A percentile compares a stretch with the other conserved stretches of the same genome.
Evolutionary conservation across 345 rosid species (phyloP).

Genomic region (Eucalyptus tenuipes): DNA sequence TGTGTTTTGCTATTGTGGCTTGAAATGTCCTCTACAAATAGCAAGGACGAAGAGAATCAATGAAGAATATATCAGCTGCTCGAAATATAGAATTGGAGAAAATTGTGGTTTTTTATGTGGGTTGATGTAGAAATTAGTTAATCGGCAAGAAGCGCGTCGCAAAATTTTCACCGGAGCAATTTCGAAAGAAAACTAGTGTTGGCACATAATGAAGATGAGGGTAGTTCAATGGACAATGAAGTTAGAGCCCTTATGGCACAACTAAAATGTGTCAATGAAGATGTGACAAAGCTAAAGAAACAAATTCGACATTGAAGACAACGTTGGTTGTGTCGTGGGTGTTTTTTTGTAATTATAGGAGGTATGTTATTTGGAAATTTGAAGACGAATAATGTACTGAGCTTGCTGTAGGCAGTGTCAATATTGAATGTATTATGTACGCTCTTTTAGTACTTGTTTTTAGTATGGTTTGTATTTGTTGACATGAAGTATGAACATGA

Average conservation of each 20-base stretch:
- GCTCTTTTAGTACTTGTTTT: not conserved
- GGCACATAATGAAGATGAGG: not conserved
- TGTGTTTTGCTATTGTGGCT: not conserved
- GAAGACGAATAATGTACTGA: too few relatives aligned
- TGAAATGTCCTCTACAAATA: too few relatives aligned
- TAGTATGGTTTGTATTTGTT: not conserved
- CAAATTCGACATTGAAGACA: too few relatives aligned
- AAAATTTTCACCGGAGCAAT: too few relatives aligned
- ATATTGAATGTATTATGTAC: not conserved
- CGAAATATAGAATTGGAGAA: too few relatives aligned
- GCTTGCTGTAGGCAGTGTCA: not conserved
- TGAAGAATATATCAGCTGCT: too few relatives aligned
- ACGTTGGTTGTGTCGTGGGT: too few relatives aligned
- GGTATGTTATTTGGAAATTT: not conserved
- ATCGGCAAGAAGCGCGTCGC: fast-evolving
- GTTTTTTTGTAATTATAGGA: too few relatives aligned
- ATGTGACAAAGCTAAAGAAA: not conserved
- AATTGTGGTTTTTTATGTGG: not conserved
- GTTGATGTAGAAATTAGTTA: not conserved
- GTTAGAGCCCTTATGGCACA: too few relatives aligned
- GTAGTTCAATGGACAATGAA: too few relatives aligned
- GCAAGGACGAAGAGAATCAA: too few relatives aligned
- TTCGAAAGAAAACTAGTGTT: not conserved
- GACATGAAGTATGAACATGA: not conserved
- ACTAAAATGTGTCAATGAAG: not conserved